phyloP scores from a whole-genome alignment of 2,329 filamentous ascomycete genomes.

The Fusarium sp. region DNA sequence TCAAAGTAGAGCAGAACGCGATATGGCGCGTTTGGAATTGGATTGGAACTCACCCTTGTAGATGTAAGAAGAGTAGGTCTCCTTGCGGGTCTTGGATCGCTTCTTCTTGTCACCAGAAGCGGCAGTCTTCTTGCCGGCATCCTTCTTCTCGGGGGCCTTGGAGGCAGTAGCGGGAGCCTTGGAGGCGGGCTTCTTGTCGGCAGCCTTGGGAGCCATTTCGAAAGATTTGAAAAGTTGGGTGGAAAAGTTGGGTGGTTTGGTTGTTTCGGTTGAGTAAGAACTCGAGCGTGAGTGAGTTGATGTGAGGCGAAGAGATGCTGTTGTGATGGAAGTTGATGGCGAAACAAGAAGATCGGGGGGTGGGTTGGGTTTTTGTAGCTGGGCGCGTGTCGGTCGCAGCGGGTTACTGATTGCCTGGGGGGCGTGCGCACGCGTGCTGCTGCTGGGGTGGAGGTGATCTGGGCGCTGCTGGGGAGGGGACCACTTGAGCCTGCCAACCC shows the following conservation, averaged over 20 bases:
- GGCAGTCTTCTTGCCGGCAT: conserved; percentile 99
- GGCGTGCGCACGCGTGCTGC: conserved; percentile 45
- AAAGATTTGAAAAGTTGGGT: conserved; percentile 34
- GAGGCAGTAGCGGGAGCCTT: conserved; percentile 88
- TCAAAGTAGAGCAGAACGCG: conserved; percentile 8
- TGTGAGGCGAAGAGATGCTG: conserved; percentile 54
- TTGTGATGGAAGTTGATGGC: conserved; percentile 62
- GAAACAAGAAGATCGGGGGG: conserved; percentile 66
- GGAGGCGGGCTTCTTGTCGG: conserved; percentile 98
- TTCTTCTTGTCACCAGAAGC: conserved; percentile 99
- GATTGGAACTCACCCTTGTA: conserved; percentile 88
- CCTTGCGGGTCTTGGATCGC: conserved; percentile 99
- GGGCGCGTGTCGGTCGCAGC: conserved; percentile 65
- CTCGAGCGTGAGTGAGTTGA: conserved; percentile 37
- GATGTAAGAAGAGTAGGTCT: conserved; percentile 99
- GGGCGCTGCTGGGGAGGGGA: conserved; percentile 32
- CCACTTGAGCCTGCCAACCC: conserved; percentile 26
- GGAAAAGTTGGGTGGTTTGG: conserved; percentile 19
- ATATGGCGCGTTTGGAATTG: conserved; percentile 16
- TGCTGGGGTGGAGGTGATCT: conserved; percentile 41
- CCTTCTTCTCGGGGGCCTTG: conserved; percentile 93
- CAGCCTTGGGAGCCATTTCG: conserved; percentile 95
- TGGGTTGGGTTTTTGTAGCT: conserved; percentile 73
- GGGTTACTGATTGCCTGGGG: conserved; percentile 70
- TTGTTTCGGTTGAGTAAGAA: conserved; percentile 34